Conservation (phyloP, 2,329 filamentous ascomycete species). For the Cytospora chrysosperma region DNA sequence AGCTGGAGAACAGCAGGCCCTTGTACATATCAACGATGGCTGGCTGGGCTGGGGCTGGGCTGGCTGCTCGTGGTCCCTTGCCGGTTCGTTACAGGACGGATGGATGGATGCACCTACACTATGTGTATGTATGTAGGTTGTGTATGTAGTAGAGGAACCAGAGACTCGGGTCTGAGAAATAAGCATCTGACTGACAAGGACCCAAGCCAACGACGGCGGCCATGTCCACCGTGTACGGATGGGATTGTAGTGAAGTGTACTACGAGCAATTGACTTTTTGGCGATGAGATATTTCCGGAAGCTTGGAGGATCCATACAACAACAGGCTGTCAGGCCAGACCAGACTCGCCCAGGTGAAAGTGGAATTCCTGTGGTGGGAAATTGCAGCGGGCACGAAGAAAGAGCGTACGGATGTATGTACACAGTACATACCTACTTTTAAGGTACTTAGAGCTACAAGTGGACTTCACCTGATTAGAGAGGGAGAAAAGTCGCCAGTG, state of each 20-base stretch:
- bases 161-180: conserved; percentile 22
- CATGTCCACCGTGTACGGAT: neutral
- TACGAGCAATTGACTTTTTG: neutral
- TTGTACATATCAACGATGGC: neutral
- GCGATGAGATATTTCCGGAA: neutral
- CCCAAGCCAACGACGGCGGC: neutral
- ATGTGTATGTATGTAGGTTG: no score
- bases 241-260: no score
- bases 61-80: conserved; percentile 14
- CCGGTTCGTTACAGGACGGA: conserved; percentile 2
- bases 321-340: no score
- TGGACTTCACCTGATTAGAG: neutral
- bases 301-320: no score
- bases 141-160: conserved; percentile 22
- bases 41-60: conserved; percentile 6
- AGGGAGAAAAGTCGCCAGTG: neutral
- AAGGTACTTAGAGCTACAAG: neutral
- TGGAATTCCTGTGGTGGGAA: neutral
- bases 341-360: neutral
- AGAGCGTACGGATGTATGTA: no score
- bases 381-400: no score
- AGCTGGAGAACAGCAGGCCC: neutral
- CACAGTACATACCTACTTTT: no score
- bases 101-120: no score
- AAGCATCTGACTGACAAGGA: conserved; percentile 16